phyloP scores from a whole-genome alignment of 2,329 filamentous ascomycete genomes.

The Phialemonium atrogriseum region DNA sequence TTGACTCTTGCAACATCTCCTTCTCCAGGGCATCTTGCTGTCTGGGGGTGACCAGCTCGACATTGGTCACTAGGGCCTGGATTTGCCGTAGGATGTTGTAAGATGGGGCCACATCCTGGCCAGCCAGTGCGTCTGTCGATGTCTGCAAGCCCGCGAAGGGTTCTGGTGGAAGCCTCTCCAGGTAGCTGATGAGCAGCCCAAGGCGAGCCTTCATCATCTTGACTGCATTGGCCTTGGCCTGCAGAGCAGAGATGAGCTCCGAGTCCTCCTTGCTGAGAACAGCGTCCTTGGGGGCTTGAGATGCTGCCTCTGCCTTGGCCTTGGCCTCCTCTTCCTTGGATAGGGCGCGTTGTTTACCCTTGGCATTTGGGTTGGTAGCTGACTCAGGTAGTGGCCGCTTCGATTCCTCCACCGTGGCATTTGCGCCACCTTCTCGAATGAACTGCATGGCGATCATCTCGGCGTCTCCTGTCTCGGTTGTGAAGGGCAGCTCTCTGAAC shows the following conservation, averaged over 20 bases:
- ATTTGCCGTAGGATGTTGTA: slow-evolving; percentile 79
- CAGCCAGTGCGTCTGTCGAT: slow-evolving; percentile 22
- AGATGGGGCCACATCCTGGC: slow-evolving; percentile 37
- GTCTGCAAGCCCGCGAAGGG: slow-evolving; percentile 41
- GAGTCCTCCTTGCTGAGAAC: slow-evolving; percentile 50
- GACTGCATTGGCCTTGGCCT: slow-evolving; percentile 83
- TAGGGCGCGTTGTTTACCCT: slow-evolving; percentile 37
- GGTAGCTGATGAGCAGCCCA: slow-evolving; percentile 65
- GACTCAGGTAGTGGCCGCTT: slow-evolving; percentile 21
- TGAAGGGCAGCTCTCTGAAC: slow-evolving; percentile 79
- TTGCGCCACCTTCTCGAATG: slow-evolving; percentile 76
- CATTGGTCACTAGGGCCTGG: slow-evolving; percentile 73
- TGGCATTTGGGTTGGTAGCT: slow-evolving; percentile 36
- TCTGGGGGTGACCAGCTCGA: slow-evolving; percentile 72
- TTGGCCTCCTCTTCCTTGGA: slow-evolving; percentile 14
- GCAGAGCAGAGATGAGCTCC: slow-evolving; percentile 58
- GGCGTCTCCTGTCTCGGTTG: slow-evolving; percentile 86
- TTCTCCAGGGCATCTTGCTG: slow-evolving; percentile 56
- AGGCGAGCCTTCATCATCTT: slow-evolving; percentile 83
- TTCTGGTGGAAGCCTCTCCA: slow-evolving; percentile 61
- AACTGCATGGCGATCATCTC: slow-evolving; percentile 98
- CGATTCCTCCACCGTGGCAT: slow-evolving; percentile 54
- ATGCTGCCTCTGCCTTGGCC: slow-evolving; percentile 14
- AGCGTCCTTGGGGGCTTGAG: too few relatives aligned
- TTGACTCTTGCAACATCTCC: slow-evolving; percentile 68